Base-by-base conservation (phyloP, 2,329 filamentous ascomycete genomes). In the Endocalyx cinctus region DNA sequence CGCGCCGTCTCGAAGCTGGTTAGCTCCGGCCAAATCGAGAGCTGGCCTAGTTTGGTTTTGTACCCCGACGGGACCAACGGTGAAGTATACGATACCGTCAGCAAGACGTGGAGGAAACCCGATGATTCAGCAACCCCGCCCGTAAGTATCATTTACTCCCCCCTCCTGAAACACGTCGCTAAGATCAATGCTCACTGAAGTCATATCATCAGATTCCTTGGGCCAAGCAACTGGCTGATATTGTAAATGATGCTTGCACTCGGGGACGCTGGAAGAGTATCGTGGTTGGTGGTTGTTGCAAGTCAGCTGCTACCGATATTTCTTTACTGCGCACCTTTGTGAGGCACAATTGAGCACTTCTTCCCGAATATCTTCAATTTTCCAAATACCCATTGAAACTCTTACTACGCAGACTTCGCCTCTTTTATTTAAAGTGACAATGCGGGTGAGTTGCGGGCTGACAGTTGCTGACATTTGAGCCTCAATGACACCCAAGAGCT, bases 1-100 rank as follows among this genome's bases (percentile, higher is more conserved):
- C 62, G 58, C 4, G 66, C 62, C 7, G 52, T 79, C 12, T 37
- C 41, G 8, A 42, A 37, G n/a, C 33, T 75, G 43, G 35, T 66
- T 2, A 32, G 48, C 4, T 43, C 53, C 4, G 59, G 62, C 1
- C 45, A 55, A 11, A 33, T 67, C 2, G 14, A 39, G 0, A 47
- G 51, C 5, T 69, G 66, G 61, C 78, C 78, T 1, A 66, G 63
- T 14, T 54, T 84, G 33, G 71, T 84, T 5, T 46, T 84, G 13
- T 84, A 84, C 51, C 81, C 81, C 0, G 81, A 85, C 52, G 80
- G 80, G 0, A 83, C 81, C 2, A 79, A 77, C 29, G 78, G 77
- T 1, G 76, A 83, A 55, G 68, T 79, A 1, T 84, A 84, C 57
- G 75, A 84, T 52, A 80, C 79, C 1, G 59, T 56, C 0, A 79